Base-by-base conservation (phyloP, 306 rosid species). In the Gynostemma pentaphyllum region DNA sequence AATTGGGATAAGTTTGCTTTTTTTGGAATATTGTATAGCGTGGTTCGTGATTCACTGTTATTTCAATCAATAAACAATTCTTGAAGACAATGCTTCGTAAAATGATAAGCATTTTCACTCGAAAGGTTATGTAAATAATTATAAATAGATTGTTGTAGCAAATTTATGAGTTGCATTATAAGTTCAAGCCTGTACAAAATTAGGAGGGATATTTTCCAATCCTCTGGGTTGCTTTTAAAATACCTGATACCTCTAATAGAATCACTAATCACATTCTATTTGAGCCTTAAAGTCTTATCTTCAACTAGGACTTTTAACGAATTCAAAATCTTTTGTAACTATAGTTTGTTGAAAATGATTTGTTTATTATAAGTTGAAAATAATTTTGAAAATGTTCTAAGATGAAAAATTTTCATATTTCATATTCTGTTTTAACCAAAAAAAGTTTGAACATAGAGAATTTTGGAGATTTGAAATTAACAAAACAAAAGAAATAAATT, bases 11-110 rank as follows among this genome's bases (percentile, higher is more conserved):
- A 54, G 61, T 29, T 54, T 53, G 40, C 7, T 28, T 54, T 8
- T 46, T 10, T n/a, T 18, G 7, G 0, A 39, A 21, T 55, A 30
- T n/a, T 68, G 72, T 78, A 62, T 72, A 90, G 95, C 62, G 97
- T 79, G 73, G 95, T 87, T 70, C 82, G 73, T 3, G 97, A 90
- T 55, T 77, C 78, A 66, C 74, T 76, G 89, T 78, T 59, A 72
- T 68, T 83, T 64, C 85, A 85, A 54, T 72, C 85, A 16, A 75
- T 87, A 21, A 81, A 70, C 72, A 80, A 66, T 64, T 74, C 52
- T 77, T 90, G 79, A 94, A 90, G 81, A 91, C 95, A 6, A 70
- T 90, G 84, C 79, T 90, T 73, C 97, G 97, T 7, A 75, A 76
- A 81, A 95, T 90, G 89, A 95, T 90, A 83, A 65, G 82, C 48